phyloP scores from a whole-genome alignment of 208 protist species.

The Phytomonas sp. region DNA sequence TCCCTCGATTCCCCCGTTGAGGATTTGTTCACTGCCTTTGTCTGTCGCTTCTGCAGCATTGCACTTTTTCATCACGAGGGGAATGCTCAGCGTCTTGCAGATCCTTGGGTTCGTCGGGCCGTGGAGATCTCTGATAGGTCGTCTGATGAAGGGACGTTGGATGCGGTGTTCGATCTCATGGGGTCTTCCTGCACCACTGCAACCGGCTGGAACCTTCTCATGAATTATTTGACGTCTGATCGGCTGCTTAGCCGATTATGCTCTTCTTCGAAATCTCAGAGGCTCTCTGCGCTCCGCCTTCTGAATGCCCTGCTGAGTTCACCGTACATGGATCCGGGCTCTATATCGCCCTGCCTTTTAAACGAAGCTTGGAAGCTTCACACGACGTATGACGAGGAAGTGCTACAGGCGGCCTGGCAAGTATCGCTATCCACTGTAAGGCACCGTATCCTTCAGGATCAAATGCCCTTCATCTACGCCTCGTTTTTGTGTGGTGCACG shows the following conservation, averaged over 20 bases:
- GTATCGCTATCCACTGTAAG: slow-evolving; percentile 17
- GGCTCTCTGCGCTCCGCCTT: slow-evolving; percentile 30
- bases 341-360: slow-evolving; percentile 28
- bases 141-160: slow-evolving; percentile 18
- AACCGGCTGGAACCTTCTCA: slow-evolving; percentile 31
- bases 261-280: slow-evolving; percentile 15
- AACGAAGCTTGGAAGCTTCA: slow-evolving; percentile 48
- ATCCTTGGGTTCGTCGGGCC: slow-evolving; percentile 28
- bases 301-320: slow-evolving; percentile 26
- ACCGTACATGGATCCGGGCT: slow-evolving; percentile 27
- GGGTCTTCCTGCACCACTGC: slow-evolving; percentile 36
- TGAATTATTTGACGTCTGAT: slow-evolving; percentile 15
- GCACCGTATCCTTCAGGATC: slow-evolving; percentile 9
- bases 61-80: slow-evolving; percentile 33
- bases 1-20: slow-evolving; percentile 22
- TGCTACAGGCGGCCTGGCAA: slow-evolving; percentile 47
- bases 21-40: slow-evolving; percentile 39
- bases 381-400: slow-evolving; percentile 27
- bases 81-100: slow-evolving; percentile 34
- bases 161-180: slow-evolving; percentile 42
- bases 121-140: slow-evolving; percentile 7
- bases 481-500: slow-evolving; percentile 52
- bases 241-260: slow-evolving; percentile 24
- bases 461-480: slow-evolving; percentile 28
- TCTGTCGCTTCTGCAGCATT: slow-evolving; percentile 53